A percentile compares a stretch with the other conserved stretches of the same genome.
phyloP scores from a whole-genome alignment of 306 rosid genomes.

The Acacia melanoxylon region DNA sequence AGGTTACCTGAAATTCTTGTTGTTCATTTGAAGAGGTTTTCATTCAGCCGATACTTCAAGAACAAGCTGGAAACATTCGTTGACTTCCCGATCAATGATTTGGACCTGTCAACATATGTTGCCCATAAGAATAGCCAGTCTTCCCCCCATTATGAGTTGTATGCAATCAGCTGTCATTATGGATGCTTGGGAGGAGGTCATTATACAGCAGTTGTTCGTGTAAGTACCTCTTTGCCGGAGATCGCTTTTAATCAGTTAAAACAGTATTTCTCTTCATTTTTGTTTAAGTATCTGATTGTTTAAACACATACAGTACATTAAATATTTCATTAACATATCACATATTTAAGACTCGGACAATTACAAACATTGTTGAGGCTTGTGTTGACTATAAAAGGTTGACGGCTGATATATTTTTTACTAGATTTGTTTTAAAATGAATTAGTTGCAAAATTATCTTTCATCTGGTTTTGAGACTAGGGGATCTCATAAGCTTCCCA shows the following conservation, averaged over 20 bases:
- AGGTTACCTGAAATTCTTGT: constrained; percentile 87
- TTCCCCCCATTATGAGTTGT: constrained; percentile 56
- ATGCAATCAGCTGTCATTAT: constrained; percentile 83
- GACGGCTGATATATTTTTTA: background rate
- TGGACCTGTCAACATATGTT: constrained; percentile 61
- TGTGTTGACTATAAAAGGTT: background rate
- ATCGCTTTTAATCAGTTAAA: constrained; percentile 14
- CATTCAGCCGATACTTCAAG: constrained; percentile 47
- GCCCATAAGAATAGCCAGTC: constrained; percentile 34
- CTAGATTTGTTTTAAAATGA: too few relatives aligned
- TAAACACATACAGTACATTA: background rate
- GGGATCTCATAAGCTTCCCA: too few relatives aligned
- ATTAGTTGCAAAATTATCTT: too few relatives aligned
- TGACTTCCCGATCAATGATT: constrained; percentile 72
- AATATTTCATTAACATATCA: background rate
- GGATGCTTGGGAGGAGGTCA: constrained; percentile 89
- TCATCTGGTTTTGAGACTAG: too few relatives aligned
- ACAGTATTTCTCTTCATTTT: background rate
- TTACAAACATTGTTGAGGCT: constrained; percentile 8
- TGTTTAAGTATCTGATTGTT: background rate
- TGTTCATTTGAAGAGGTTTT: constrained; percentile 87
- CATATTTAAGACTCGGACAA: constrained; percentile 5
- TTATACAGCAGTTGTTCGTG: constrained; percentile 79
- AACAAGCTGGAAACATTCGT: constrained; percentile 80
- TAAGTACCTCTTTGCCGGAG: constrained; percentile 42